phyloP scores from a whole-genome alignment of 2,329 filamentous ascomycete species.

The Gnomoniopsis smithogilvyi region DNA sequence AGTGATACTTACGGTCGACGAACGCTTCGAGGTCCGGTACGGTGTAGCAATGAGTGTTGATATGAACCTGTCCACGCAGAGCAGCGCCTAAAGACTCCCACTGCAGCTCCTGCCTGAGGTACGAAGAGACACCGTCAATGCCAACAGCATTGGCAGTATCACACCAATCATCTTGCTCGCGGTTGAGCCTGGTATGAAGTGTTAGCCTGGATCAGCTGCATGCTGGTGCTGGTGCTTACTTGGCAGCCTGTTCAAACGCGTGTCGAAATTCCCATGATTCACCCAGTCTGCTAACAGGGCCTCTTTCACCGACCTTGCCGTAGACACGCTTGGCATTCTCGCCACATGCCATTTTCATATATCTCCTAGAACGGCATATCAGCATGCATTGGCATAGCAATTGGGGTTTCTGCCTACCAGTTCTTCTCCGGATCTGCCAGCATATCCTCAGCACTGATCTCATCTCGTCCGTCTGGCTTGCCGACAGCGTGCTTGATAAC shows the following conservation, averaged over 20 bases:
- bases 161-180: conserved; percentile 68
- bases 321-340: conserved; percentile 66
- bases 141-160: conserved; percentile 49
- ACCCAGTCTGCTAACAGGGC: conserved; percentile 60
- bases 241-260: conserved; percentile 61
- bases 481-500: conserved; percentile 67
- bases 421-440: conserved; percentile 62
- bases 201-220: too few relatives aligned
- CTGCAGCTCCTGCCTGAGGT: conserved; percentile 59
- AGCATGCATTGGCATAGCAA: too few relatives aligned
- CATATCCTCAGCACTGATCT: conserved; percentile 61
- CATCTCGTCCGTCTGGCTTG: conserved; percentile 53
- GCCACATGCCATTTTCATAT: conserved; percentile 75
- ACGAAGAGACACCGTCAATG: conserved; percentile 47
- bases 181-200: conserved; percentile 36
- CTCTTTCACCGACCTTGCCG: conserved; percentile 48
- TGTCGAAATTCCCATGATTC: conserved; percentile 69
- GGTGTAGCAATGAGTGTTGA: conserved; percentile 72
- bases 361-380: conserved; percentile 38
- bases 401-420: too few relatives aligned
- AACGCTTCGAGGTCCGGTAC: conserved; percentile 58
- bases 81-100: conserved; percentile 64
- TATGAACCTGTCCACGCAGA: conserved; percentile 62
- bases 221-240: conserved; percentile 10
- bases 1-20: background rate